Evolutionary conservation across 2,329 filamentous ascomycete genomes (phyloP), one percentile per base, ranked within the genome.

Genomic region (Claviceps capensis): DNA sequence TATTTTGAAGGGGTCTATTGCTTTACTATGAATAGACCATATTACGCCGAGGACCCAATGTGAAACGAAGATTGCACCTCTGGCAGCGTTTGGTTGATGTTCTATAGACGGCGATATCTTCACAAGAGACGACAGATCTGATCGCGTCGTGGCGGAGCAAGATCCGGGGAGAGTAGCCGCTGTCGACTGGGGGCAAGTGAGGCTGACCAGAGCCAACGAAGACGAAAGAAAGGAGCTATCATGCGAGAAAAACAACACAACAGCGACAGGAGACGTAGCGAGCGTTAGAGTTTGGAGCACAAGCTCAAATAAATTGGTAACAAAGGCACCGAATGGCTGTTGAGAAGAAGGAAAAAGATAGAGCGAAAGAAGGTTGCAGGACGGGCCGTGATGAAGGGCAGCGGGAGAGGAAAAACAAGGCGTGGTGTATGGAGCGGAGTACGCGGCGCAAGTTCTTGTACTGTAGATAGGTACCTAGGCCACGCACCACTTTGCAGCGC

Each of bases 231-330:
- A 34, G 26, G 36, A 47, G 17, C 43, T 41, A 42, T 13, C 38
- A 50, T 47, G 49, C n/a, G 23, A 42, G 30, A 49, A 47, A 16
- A 44, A 37, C 22, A 52, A 49, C 46, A 41, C 36, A 19, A 47
- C 50, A 45, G 43, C 26, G 22, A 52, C 38, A 22, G 23, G 34
- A 34, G n/a, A 54, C 17, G 47, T 49, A 54, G 52, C 43, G 52
- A 52, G 36, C 47, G 52, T 41, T 40, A 37, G 37, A 50, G 23
- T 34, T 13, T 34, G 34, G 22, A 44, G 13, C 14, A 48, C 9
- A 19, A 30, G 30, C 43, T 54, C 36, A 42, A 45, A 37, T 26
- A 36, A 47, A 41, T 40, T 26, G 37, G 44, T 38, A 36, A 40
- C 44, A 43, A 53, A 45, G 46, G 48, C 48, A 30, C 48, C 8